Evolutionary conservation across 768 basidiomycete genomes (phyloP).

Genomic region (Auricularia sp.): DNA sequence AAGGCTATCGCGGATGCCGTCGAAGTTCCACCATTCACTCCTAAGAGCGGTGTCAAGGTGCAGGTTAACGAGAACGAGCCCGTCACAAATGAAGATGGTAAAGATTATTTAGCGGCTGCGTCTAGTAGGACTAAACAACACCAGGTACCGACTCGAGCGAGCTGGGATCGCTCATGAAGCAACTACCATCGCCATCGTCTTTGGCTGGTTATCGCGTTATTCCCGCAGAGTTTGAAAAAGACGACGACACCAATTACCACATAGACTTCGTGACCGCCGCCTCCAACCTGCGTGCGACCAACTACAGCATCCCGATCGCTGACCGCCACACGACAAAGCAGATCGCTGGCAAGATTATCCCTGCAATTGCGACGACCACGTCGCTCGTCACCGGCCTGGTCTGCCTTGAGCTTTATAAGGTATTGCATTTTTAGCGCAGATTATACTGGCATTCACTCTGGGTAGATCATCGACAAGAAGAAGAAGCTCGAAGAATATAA

Average conservation of each 20-base stretch:
- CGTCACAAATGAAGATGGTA: conserved; percentile 43
- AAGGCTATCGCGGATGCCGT: conserved; percentile 76
- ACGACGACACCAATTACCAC: conserved; percentile 95
- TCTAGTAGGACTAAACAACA: too few species aligned
- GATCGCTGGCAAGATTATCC: conserved; percentile 98
- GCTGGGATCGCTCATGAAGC: conserved; percentile 42
- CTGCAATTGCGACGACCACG: conserved; percentile 98
- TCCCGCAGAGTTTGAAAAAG: conserved; percentile 98
- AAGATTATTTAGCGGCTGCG: too few species aligned
- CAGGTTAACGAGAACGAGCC: conserved; percentile 92
- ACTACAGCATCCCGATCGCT: conserved; percentile 81
- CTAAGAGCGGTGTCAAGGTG: conserved; percentile 82
- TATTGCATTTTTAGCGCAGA: conserved; percentile 18
- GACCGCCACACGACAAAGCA: conserved; percentile 92
- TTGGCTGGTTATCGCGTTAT: conserved; percentile 92
- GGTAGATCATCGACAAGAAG: conserved; percentile 90
- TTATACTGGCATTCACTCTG: background rate
- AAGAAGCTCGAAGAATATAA: conserved; percentile 89
- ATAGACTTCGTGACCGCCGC: conserved; percentile 99
- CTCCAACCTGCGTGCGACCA: conserved; percentile 90
- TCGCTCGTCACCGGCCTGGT: conserved; percentile 91
- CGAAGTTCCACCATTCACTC: conserved; percentile 85
- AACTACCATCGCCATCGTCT: conserved; percentile 81
- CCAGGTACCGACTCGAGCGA: conserved; percentile 41
- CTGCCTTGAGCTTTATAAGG: conserved; percentile 96